Evolutionary conservation across 139 green algal genomes (phyloP).

Genomic region (Microglena sp.): DNA sequence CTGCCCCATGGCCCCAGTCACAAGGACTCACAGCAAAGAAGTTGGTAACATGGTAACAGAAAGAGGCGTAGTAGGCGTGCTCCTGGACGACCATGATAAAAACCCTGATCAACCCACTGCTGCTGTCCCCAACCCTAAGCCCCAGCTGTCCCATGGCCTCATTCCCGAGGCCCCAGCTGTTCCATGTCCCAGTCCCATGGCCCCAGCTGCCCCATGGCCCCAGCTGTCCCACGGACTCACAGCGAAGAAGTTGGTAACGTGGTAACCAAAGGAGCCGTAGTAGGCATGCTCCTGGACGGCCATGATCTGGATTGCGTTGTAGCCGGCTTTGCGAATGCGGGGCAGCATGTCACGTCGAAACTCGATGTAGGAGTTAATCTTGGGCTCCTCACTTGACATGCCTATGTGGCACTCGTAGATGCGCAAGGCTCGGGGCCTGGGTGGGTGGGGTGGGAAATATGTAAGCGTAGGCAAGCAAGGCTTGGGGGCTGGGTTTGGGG

Average conservation of each 20-base stretch:
- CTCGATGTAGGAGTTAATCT: constrained; percentile 91
- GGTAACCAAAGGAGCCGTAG: constrained; percentile 92
- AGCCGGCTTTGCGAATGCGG: constrained; percentile 84
- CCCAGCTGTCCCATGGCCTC: no score
- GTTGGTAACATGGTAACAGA: constrained; percentile 98
- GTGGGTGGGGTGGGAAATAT: not conserved
- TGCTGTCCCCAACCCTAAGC: no score
- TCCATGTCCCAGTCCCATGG: no score
- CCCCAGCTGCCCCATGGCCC: not conserved
- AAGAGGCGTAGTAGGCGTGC: constrained; percentile 70
- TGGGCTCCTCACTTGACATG: constrained; percentile 69
- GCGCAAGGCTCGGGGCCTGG: constrained; percentile 70
- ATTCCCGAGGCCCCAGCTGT: no score
- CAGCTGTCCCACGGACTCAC: constrained; percentile 35
- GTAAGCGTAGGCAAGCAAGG: not conserved
- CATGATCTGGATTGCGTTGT: constrained; percentile 99
- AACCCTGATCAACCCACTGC: no score
- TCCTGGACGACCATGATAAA: no score
- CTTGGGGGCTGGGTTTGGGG: no score
- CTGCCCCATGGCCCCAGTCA: no score
- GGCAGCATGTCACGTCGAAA: constrained; percentile 85
- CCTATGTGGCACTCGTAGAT: constrained; percentile 99
- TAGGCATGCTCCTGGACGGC: constrained; percentile 83
- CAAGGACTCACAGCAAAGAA: constrained; percentile 89
- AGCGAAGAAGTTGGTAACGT: constrained; percentile 99